These are phyloP conservation scores for Rickenella mellea DNA, from an alignment of 768 basidiomycete species.

Conservation along the genomic window DNA sequence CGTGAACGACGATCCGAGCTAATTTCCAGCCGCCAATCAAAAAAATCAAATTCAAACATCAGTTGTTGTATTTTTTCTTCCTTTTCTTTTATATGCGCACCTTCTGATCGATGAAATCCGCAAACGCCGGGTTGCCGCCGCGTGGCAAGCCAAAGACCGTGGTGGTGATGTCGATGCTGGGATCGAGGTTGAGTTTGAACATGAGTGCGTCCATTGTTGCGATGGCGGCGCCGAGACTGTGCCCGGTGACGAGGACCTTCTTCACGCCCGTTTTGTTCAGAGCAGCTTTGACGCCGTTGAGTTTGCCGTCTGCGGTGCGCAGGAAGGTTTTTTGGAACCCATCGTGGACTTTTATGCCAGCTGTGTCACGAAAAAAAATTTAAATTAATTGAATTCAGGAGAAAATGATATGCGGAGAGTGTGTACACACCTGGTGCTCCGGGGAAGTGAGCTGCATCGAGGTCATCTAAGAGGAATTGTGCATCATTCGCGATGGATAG, in stretches of 20 bases:
- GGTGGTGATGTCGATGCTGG: slow-evolving; percentile 22
- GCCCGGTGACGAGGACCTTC: slow-evolving; percentile 35
- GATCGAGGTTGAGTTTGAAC: slow-evolving; percentile 26
- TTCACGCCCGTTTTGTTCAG: slow-evolving; percentile 19
- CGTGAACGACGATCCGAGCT: slow-evolving; percentile 21
- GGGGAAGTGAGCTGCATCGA: slow-evolving; percentile 25
- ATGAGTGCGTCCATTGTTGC: slow-evolving; percentile 35
- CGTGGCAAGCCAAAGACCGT: slow-evolving; percentile 35
- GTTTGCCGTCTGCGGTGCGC: slow-evolving; percentile 25
- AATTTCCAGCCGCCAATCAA: neutral
- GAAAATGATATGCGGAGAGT: neutral
- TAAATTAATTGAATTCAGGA: neutral
- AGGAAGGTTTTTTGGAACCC: slow-evolving; percentile 32
- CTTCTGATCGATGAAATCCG: slow-evolving; percentile 28
- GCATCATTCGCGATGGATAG: slow-evolving; percentile 28
- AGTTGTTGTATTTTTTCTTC: no score
- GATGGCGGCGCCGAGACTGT: slow-evolving; percentile 37
- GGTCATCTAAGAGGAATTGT: slow-evolving; percentile 17
- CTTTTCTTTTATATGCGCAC: no score
- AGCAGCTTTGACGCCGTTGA: slow-evolving; percentile 20
- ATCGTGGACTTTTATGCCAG: slow-evolving; percentile 24
- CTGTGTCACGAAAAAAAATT: slow-evolving; percentile 15
- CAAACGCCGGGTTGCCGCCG: slow-evolving; percentile 35
- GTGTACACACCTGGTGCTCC: slow-evolving; percentile 12
- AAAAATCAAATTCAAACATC: neutral